These are phyloP conservation scores for Sindora glabra DNA, from an alignment of 306 rosid species.

Conservation along the genomic window DNA sequence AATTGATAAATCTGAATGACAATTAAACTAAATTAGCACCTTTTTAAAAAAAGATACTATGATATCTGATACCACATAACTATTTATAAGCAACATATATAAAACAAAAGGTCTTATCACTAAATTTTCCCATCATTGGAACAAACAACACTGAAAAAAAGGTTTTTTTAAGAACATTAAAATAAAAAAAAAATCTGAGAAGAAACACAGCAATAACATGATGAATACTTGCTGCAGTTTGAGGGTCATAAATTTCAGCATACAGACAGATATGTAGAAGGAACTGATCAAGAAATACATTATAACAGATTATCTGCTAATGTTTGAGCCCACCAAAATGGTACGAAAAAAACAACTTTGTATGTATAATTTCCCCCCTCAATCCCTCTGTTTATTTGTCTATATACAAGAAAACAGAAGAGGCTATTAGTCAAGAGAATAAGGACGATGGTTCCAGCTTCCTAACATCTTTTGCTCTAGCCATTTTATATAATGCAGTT, in stretches of 20 bases:
- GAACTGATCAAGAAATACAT: background rate
- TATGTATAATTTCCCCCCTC: background rate
- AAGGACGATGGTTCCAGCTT: too few relatives aligned
- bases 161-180: too few relatives aligned
- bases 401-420: conserved; percentile 2
- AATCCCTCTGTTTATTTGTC: background rate
- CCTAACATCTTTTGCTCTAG: too few relatives aligned
- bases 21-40: conserved; percentile 4
- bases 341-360: too few relatives aligned
- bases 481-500: too few relatives aligned
- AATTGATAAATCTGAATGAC: background rate
- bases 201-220: background rate
- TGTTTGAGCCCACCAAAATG: background rate
- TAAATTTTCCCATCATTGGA: background rate
- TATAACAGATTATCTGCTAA: background rate
- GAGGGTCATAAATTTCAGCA: background rate
- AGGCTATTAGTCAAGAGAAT: background rate
- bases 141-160: background rate
- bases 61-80: background rate
- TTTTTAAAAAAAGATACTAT: background rate
- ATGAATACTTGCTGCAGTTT: background rate
- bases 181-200: background rate
- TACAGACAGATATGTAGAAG: too few relatives aligned
- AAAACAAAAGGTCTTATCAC: background rate
- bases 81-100: background rate